These are phyloP conservation scores for Hortaea werneckii DNA, from an alignment of 2,329 filamentous ascomycete genomes.

Conservation along the genomic window DNA sequence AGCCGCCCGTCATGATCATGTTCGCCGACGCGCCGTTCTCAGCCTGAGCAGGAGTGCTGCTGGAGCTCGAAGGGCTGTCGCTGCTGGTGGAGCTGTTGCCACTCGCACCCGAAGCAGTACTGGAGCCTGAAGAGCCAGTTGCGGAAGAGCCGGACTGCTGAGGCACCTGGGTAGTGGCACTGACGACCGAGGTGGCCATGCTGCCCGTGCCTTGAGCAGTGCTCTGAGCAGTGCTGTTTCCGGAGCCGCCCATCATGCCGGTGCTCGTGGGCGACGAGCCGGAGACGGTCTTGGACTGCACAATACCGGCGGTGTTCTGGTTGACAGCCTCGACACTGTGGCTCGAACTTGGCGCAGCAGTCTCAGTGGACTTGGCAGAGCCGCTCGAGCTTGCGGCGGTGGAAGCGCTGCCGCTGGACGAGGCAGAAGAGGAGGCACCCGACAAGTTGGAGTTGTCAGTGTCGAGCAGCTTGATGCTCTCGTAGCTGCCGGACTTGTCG, in stretches of 20 bases:
- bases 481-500: constrained; percentile 37
- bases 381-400: not conserved
- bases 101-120: not conserved
- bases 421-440: constrained; percentile 2
- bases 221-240: not conserved
- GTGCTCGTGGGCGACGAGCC: constrained; percentile 13
- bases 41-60: constrained; percentile 1
- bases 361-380: constrained; percentile 1
- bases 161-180: constrained; percentile 9
- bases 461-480: constrained; percentile 38
- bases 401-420: not conserved
- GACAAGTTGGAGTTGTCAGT: no score
- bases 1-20: constrained; percentile 9
- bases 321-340: constrained; percentile 13
- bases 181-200: constrained; percentile 3
- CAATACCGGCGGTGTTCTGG: constrained; percentile 12
- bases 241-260: not conserved
- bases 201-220: constrained; percentile 12
- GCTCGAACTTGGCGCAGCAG: constrained; percentile 19
- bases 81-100: not conserved
- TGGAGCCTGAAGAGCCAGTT: not conserved
- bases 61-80: constrained; percentile 2
- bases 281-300: constrained; percentile 12
- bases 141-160: constrained; percentile 4
- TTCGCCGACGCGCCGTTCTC: constrained; percentile 10